phyloP scores from a whole-genome alignment of 2,329 filamentous ascomycete genomes.

The Thielaviopsis cerberus region DNA sequence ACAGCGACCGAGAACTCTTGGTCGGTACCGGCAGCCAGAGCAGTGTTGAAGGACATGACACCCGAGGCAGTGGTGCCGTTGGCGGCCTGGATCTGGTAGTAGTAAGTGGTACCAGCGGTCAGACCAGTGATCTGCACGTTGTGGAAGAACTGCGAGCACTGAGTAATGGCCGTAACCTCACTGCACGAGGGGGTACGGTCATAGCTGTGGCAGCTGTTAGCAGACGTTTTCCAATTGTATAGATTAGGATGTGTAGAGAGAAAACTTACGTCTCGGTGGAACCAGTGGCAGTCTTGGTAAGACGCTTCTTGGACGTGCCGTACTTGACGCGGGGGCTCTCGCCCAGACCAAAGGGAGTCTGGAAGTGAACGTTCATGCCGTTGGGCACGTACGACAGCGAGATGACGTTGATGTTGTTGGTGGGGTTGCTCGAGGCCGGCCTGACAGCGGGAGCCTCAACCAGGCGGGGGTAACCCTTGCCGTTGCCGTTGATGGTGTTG shows the following conservation, averaged over 20 bases:
- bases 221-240: too few relatives aligned
- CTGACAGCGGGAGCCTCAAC: conserved; percentile 31
- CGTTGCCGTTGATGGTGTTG: conserved; percentile 30
- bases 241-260: background rate
- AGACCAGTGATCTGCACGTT: conserved; percentile 27
- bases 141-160: conserved; percentile 34
- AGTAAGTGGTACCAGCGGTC: conserved; percentile 27
- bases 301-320: conserved; percentile 20
- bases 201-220: conserved; percentile 19
- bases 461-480: conserved; percentile 31
- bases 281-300: conserved; percentile 22
- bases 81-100: conserved; percentile 29
- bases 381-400: conserved; percentile 27
- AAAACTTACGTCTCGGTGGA: conserved; percentile 22
- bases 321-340: conserved; percentile 25
- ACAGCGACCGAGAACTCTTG: conserved; percentile 27
- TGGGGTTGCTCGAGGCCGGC: conserved; percentile 23
- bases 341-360: conserved; percentile 34
- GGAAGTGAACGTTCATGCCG: conserved; percentile 34
- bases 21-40: conserved; percentile 24
- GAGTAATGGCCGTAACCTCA: conserved; percentile 23
- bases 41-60: conserved; percentile 28
- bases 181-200: conserved; percentile 33
- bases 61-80: conserved; percentile 31
- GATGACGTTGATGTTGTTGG: conserved; percentile 35